A percentile compares a stretch with the other conserved stretches of the same genome.
Conservation (phyloP, 1,284 basidiomycete species). For the Naganishia cerealis region DNA sequence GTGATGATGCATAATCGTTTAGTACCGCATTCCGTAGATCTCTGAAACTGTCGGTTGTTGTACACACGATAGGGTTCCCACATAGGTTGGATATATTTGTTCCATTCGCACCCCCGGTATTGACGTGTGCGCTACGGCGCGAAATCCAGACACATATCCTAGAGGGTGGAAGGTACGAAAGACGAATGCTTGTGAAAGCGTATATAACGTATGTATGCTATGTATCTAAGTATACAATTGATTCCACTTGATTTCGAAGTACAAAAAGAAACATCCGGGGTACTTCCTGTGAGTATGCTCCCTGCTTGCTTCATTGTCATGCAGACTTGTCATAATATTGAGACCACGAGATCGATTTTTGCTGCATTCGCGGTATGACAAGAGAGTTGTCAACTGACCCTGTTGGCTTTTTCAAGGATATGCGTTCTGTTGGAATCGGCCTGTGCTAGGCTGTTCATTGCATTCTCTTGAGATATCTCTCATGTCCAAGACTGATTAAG, state of each 20-base stretch:
- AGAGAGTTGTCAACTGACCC: slow-evolving; percentile 2
- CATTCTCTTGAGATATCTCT: slow-evolving; percentile 3
- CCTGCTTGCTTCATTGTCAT: not conserved
- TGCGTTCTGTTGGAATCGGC: not conserved
- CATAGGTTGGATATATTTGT: too few relatives aligned
- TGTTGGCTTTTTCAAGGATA: not conserved
- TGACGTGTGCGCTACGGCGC: too few relatives aligned
- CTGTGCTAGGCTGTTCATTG: not conserved
- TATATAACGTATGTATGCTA: slow-evolving; percentile 5
- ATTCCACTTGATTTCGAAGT: not conserved
- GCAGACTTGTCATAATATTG: not conserved
- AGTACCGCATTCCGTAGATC: not conserved
- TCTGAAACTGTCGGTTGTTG: not conserved
- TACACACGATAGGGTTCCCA: too few relatives aligned
- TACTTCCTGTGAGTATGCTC: not conserved
- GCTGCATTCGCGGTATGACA: slow-evolving; percentile 1
- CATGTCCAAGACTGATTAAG: not conserved
- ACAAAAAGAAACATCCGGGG: not conserved
- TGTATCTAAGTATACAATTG: slow-evolving; percentile 5
- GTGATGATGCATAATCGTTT: slow-evolving; percentile 26
- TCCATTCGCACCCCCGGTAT: too few relatives aligned
- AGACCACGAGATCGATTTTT: not conserved
- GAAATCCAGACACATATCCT: too few relatives aligned
- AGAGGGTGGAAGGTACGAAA: too few relatives aligned
- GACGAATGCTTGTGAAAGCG: not conserved